These are phyloP conservation scores for Vitellaria paradoxa DNA, from an alignment of 179 eudicot genomes.

Conservation along the genomic window DNA sequence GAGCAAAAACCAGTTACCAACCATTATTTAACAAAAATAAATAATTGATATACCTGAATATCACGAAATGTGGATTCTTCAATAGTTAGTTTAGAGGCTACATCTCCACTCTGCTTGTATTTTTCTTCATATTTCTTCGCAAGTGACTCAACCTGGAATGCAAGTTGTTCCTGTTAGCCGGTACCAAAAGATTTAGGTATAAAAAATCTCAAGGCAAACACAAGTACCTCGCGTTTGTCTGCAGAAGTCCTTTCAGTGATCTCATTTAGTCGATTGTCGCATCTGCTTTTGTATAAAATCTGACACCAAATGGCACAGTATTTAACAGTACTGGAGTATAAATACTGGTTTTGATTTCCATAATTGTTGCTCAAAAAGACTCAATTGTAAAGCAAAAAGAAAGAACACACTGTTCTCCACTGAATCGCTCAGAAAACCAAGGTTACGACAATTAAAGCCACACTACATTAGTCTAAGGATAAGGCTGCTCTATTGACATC, in stretches of 20 bases:
- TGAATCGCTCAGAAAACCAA: background rate
- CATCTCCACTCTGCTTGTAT: constrained; percentile 88
- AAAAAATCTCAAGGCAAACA: background rate
- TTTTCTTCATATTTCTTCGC: constrained; percentile 94
- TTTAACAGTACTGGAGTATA: background rate
- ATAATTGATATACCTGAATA: constrained; percentile 63
- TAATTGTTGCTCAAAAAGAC: background rate
- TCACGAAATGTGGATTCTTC: constrained; percentile 98
- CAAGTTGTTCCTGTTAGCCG: constrained; percentile 10
- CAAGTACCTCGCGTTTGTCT: constrained; percentile 82
- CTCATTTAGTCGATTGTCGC: constrained; percentile 90
- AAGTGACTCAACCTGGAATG: constrained; percentile 62
- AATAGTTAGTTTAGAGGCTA: constrained; percentile 83
- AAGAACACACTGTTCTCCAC: background rate
- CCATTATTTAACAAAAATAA: constrained; percentile 2
- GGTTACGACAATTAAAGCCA: background rate
- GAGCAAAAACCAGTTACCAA: background rate
- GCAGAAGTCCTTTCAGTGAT: constrained; percentile 72
- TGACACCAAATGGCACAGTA: constrained; percentile 24
- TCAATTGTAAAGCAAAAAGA: background rate
- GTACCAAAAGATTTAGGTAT: background rate
- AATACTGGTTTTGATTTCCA: background rate
- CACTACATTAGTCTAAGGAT: background rate
- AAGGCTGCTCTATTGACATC: no score
- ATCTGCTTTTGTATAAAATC: constrained; percentile 97